Evolutionary conservation across 495 filamentous ascomycete species (phyloP).

Genomic region (Bacidia rubella): DNA sequence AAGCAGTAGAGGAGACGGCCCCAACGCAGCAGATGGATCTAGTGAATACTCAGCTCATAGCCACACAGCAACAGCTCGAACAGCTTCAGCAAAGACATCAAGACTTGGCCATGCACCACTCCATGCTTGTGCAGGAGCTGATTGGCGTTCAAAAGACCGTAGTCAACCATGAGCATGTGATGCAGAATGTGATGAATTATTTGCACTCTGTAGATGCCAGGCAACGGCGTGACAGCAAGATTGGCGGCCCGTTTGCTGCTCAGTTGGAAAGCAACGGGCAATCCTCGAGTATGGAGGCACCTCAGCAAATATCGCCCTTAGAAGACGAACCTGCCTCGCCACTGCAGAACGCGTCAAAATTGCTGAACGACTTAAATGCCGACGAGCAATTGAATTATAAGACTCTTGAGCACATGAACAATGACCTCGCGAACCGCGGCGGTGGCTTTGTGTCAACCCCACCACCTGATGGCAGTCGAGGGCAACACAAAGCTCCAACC

Average conservation of each 20-base stretch:
- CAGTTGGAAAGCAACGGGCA: conserved; percentile 15
- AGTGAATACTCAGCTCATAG: conserved; percentile 73
- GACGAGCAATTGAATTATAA: conserved; percentile 63
- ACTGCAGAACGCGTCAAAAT: conserved; percentile 77
- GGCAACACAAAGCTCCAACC: conserved; percentile 28
- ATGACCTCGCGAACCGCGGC: conserved; percentile 50
- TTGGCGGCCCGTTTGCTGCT: conserved; percentile 34
- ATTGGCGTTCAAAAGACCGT: conserved; percentile 81
- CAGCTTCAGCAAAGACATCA: conserved; percentile 72
- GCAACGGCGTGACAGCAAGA: conserved; percentile 47
- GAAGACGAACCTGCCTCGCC: conserved; percentile 71
- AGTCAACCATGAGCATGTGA: conserved; percentile 65
- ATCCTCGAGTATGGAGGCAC: conserved; percentile 18
- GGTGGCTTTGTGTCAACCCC: conserved; percentile 31
- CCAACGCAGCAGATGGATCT: conserved; percentile 82
- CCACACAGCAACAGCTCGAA: conserved; percentile 85
- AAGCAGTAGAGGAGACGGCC: conserved; percentile 52
- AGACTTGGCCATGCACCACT: conserved; percentile 72
- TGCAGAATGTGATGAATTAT: conserved; percentile 61
- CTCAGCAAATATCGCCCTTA: conserved; percentile 29
- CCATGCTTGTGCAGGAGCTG: conserved; percentile 76
- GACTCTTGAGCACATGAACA: conserved; percentile 60
- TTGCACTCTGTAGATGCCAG: conserved; percentile 52
- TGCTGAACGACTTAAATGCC: conserved; percentile 66
- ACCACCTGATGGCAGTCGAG: conserved; percentile 29